phyloP scores from a whole-genome alignment of 1,284 basidiomycete species.

The Athelia sp. region DNA sequence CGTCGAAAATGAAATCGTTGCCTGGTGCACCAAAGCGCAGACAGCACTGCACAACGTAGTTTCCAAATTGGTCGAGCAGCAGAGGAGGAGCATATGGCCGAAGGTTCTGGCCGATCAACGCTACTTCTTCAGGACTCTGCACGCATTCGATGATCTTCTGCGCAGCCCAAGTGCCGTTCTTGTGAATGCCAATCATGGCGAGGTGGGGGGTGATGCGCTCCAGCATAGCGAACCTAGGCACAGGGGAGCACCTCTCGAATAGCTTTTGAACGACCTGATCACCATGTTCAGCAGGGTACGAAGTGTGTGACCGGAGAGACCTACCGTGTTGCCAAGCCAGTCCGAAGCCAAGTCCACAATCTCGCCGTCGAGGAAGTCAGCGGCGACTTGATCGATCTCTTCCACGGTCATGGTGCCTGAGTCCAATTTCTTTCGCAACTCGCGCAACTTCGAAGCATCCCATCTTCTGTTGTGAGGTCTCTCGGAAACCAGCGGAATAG shows the following conservation, averaged over 20 bases:
- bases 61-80: slow-evolving; percentile 94
- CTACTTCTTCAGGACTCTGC: slow-evolving; percentile 83
- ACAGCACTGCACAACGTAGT: slow-evolving; percentile 98
- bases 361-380: slow-evolving; percentile 86
- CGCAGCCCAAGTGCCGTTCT: slow-evolving; percentile 99
- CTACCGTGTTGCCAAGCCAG: slow-evolving; percentile 97
- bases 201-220: slow-evolving; percentile 92
- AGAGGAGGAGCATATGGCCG: slow-evolving; percentile 91
- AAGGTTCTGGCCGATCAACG: slow-evolving; percentile 81
- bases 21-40: slow-evolving; percentile 86
- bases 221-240: slow-evolving; percentile 83
- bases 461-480: slow-evolving; percentile 81
- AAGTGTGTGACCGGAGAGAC: slow-evolving; percentile 18
- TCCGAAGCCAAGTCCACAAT: slow-evolving; percentile 95
- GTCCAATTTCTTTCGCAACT: slow-evolving; percentile 88
- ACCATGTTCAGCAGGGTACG: slow-evolving; percentile 12
- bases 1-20: slow-evolving; percentile 96
- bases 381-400: slow-evolving; percentile 87
- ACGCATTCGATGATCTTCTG: slow-evolving; percentile 99
- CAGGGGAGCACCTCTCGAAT: slow-evolving; percentile 84
- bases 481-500: slow-evolving; percentile 83
- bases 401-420: slow-evolving; percentile 78
- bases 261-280: slow-evolving; percentile 88
- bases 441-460: slow-evolving; percentile 92
- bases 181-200: slow-evolving; percentile 98